Base-by-base conservation (phyloP, 1,139 yeast species). In the Debaryomyces subglobosus region DNA sequence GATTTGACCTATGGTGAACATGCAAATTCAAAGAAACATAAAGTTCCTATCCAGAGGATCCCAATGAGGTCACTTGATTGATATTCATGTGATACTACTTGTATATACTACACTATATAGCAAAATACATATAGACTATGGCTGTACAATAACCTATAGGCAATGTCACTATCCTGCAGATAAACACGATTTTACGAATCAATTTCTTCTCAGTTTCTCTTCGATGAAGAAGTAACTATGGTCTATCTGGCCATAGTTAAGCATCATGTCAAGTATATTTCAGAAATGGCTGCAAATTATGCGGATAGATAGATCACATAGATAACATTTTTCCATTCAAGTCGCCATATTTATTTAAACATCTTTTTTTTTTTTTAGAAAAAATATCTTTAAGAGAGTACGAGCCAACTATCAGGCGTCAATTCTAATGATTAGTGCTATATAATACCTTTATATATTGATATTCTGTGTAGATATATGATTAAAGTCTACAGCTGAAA, bases 1-100 rank as follows among this genome's bases (percentile, higher is more conserved):
- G 91, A 82, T 62, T 47, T 60, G 16, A 50, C 57, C 0, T 86
- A 88, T 58, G 84, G 83, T 8, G 50, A 56, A 20, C 65, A 63
- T 38, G 70, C 79, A 6, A 72, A 72, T 49, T 54, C 56, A 7
- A 62, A 49, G 16, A 51, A 42, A 24, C 69, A 67, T 44, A 53
- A 56, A 29, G 46, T 65, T 2, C 72, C 72, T 5, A 65, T 69
- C 13, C 53, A 54, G 36, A 59, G 71, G 44, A 45, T 69, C 5
- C 61, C 65, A 6, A 58, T 60, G 47, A 56, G 68, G 49, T 51
- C 42, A 18, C 20, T 24, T 24, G n/a, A 18, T 12, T 35, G n/a
- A 20, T 9, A 4, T 21, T 24, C 7, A n/a, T 24, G 12, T 20
- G 21, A 12, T 12, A 34, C 18, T 20, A 20, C 38, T 35, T 35